Base-by-base conservation (phyloP, 2,329 filamentous ascomycete genomes). In the Colletotrichum horii region DNA sequence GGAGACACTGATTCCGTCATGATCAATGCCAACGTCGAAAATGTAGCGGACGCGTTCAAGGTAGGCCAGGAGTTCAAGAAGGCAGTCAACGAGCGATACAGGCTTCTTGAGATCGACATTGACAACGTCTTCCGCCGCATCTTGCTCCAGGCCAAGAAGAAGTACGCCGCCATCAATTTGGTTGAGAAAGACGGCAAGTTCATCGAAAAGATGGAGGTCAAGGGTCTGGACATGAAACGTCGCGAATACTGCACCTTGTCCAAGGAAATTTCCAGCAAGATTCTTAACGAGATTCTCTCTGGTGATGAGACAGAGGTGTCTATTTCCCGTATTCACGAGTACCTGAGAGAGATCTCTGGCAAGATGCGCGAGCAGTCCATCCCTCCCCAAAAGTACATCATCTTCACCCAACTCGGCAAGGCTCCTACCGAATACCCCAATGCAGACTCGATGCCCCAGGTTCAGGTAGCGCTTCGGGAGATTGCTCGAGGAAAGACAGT, bases 1-100 rank as follows among this genome's bases (percentile, higher is more conserved):
- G 97, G 97, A 87, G 97, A 99, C 85, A 99, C 97, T 15, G 97
- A 99, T 85, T 99, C 97, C 11, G 97, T 99, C 86, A 99, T 99
- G 97, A 98, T 99, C 88, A 99, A 99, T 82, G 98, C 97, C 78
- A 98, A 98, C 82, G 96, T 97, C 71, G 95, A 98, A 85, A 98
- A 94, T 79, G 94, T 98, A 34, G 92, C 94, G 36, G 96, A 98
- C 80, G 97, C 97, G 3, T 88, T 98, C 80, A 96, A 94, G 82
- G 94, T 99, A 67, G 97, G 97, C 73, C 93, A 95, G 60, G 95
- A 98, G 77, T 98, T 99, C 89, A 98, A 98, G 87, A 94, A 93
- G 80, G 92, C 95, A 28, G 97, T 99, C 85, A 99, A 99, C 82
- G 95, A 98, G 80, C 93, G 94, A 77, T 99, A 99, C 85, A 94